A percentile compares a stretch with the other conserved stretches of the same genome.
These are phyloP conservation scores for Tulasnella sp. DNA, from an alignment of 768 basidiomycete genomes.

Conservation along the genomic window DNA sequence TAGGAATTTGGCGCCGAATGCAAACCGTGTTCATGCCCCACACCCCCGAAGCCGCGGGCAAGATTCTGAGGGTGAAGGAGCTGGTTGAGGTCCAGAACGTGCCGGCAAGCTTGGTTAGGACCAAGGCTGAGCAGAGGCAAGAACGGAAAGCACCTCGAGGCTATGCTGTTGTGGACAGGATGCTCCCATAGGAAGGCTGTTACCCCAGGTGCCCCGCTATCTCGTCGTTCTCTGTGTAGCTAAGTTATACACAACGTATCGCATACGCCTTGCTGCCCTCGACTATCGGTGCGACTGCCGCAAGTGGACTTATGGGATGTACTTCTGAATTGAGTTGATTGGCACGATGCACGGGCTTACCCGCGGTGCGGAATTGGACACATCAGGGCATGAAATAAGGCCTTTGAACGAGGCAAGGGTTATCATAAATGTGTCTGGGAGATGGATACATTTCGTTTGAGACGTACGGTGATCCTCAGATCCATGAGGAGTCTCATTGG, in stretches of 20 bases:
- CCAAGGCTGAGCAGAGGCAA: constrained; percentile 62
- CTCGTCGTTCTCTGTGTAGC: background rate
- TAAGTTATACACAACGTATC: constrained; percentile 4
- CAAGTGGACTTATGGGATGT: background rate
- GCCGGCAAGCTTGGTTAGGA: constrained; percentile 58
- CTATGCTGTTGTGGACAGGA: constrained; percentile 49
- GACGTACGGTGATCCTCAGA: background rate
- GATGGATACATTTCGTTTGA: background rate
- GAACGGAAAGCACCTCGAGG: constrained; percentile 67
- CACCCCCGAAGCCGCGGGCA: constrained; percentile 71
- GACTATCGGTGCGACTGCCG: background rate
- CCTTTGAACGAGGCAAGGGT: background rate
- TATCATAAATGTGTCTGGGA: background rate
- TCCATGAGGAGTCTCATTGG: background rate
- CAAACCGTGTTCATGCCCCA: constrained; percentile 82
- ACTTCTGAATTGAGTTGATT: background rate
- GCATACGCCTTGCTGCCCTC: background rate
- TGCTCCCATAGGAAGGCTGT: background rate
- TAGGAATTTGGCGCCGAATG: constrained; percentile 63
- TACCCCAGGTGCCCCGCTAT: background rate
- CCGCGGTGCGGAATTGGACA: background rate
- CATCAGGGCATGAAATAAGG: background rate
- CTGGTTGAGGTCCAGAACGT: constrained; percentile 86
- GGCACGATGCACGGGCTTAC: background rate
- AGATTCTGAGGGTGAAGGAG: constrained; percentile 85